A percentile compares a stretch with the other conserved stretches of the same genome.
Evolutionary conservation across 2,329 filamentous ascomycete species (phyloP).

Genomic region (Aspergillus viridinutans): DNA sequence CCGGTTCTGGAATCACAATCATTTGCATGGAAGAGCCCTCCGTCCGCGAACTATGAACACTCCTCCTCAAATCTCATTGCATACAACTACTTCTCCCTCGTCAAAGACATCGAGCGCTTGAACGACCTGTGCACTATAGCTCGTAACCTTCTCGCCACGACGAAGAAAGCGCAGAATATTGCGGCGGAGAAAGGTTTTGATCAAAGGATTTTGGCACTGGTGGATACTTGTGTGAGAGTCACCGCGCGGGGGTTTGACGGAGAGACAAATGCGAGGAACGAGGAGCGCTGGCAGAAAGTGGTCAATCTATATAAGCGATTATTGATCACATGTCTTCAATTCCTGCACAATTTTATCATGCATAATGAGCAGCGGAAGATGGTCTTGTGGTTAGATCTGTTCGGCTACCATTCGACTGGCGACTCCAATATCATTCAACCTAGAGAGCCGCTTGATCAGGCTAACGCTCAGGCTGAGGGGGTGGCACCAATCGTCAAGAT

Average conservation of each 20-base stretch:
- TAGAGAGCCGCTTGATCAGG: constrained; percentile 39
- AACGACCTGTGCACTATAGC: constrained; percentile 60
- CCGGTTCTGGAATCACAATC: constrained; percentile 59
- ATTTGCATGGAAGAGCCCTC: constrained; percentile 57
- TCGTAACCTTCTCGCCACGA: constrained; percentile 58
- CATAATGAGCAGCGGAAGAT: constrained; percentile 63
- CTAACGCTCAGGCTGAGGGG: constrained; percentile 32
- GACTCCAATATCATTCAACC: constrained; percentile 44
- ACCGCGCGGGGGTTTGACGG: constrained; percentile 63
- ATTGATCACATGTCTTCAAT: constrained; percentile 62
- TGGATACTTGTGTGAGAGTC: constrained; percentile 61
- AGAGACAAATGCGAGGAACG: constrained; percentile 57
- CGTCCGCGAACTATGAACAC: constrained; percentile 53
- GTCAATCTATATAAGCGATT: constrained; percentile 64
- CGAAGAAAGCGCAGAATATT: constrained; percentile 59
- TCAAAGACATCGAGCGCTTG: constrained; percentile 60
- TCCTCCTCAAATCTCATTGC: constrained; percentile 60
- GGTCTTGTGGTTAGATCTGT: constrained; percentile 62
- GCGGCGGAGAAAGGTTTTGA: constrained; percentile 58
- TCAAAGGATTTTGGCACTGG: constrained; percentile 57
- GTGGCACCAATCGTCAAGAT: constrained; percentile 41
- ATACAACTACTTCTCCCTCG: constrained; percentile 53
- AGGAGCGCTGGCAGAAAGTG: constrained; percentile 63
- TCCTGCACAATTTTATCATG: constrained; percentile 62
- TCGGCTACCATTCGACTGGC: constrained; percentile 52